phyloP scores from a whole-genome alignment of 108 stramenopile genomes.

The Aurantiochytrium sp. region DNA sequence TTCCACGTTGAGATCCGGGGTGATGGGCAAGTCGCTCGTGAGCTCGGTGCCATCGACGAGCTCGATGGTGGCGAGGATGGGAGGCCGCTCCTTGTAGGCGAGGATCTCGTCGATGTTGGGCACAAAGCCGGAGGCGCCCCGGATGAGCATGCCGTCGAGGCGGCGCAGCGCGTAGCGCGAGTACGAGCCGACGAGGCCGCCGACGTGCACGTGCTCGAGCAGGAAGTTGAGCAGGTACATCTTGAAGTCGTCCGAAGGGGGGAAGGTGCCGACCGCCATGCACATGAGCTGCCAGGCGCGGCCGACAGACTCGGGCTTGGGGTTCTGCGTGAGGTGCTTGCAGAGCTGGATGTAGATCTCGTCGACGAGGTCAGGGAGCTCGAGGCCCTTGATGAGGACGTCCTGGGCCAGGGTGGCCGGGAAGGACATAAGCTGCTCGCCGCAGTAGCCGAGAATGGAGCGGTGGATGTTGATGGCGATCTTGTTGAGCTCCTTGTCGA shows the following conservation, averaged over 20 bases:
- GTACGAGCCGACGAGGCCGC: conserved; percentile 57
- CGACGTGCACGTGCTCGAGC: conserved; percentile 47
- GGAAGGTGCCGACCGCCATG: conserved; percentile 66
- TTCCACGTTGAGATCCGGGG: conserved; percentile 63
- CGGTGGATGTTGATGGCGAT: conserved; percentile 56
- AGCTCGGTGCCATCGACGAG: conserved; percentile 59
- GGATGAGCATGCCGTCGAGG: conserved; percentile 60
- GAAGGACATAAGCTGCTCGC: conserved; percentile 65
- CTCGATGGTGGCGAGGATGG: conserved; percentile 62
- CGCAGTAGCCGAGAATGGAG: conserved; percentile 65
- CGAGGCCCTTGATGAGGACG: conserved; percentile 60
- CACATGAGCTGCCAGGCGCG: conserved; percentile 69
- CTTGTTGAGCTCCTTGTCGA: conserved; percentile 54
- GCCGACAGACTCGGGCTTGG: conserved; percentile 52
- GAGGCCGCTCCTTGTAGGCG: conserved; percentile 68
- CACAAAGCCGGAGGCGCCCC: conserved; percentile 58
- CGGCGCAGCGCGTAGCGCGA: conserved; percentile 59
- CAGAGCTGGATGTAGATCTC: conserved; percentile 62
- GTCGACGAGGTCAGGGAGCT: conserved; percentile 54
- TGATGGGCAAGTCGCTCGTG: conserved; percentile 63
- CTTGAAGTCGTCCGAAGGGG: conserved; percentile 58
- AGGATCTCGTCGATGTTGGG: conserved; percentile 62
- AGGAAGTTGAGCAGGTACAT: conserved; percentile 63
- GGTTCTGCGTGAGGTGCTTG: conserved; percentile 64
- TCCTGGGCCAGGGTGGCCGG: conserved; percentile 65